Percentiles rank a stretch among this genome's conserved stretches.
These are phyloP conservation scores for Macrotyloma uniflorum DNA, from an alignment of 306 rosid genomes.

Conservation along the genomic window DNA sequence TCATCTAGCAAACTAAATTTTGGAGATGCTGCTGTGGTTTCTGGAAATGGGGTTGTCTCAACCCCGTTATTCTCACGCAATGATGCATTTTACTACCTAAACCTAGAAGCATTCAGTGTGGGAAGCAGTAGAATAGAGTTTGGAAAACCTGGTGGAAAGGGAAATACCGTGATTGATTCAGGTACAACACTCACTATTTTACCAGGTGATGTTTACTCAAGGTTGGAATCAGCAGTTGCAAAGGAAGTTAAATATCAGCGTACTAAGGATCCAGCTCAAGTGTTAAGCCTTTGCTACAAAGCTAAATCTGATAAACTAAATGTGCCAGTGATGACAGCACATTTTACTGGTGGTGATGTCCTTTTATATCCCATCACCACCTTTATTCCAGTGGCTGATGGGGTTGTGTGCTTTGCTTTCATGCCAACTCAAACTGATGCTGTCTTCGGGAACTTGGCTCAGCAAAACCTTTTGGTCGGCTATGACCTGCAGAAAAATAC, in stretches of 20 bases:
- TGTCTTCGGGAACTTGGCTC: slow-evolving; percentile 61
- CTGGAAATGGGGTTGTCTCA: neutral
- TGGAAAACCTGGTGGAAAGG: neutral
- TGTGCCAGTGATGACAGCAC: slow-evolving; percentile 36
- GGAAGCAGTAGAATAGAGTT: neutral
- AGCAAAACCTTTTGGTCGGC: slow-evolving; percentile 53
- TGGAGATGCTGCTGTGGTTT: slow-evolving; percentile 36
- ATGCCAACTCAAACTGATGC: fast-evolving
- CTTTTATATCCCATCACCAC: slow-evolving; percentile 34
- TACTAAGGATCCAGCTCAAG: neutral
- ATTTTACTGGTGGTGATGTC: slow-evolving; percentile 50
- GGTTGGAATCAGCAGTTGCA: slow-evolving; percentile 32
- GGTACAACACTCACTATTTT: slow-evolving; percentile 40
- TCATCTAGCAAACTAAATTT: neutral
- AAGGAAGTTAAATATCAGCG: neutral
- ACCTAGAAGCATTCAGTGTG: neutral
- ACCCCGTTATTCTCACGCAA: neutral
- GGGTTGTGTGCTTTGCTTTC: slow-evolving; percentile 53
- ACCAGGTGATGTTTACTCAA: slow-evolving; percentile 22
- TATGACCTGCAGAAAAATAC: slow-evolving; percentile 42
- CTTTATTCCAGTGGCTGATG: slow-evolving; percentile 32
- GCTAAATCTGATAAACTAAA: neutral
- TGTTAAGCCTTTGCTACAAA: slow-evolving; percentile 39
- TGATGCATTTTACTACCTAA: neutral
- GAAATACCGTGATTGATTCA: slow-evolving; percentile 46